Conservation (phyloP, 208 protist species). For the Porcisia deanei region DNA sequence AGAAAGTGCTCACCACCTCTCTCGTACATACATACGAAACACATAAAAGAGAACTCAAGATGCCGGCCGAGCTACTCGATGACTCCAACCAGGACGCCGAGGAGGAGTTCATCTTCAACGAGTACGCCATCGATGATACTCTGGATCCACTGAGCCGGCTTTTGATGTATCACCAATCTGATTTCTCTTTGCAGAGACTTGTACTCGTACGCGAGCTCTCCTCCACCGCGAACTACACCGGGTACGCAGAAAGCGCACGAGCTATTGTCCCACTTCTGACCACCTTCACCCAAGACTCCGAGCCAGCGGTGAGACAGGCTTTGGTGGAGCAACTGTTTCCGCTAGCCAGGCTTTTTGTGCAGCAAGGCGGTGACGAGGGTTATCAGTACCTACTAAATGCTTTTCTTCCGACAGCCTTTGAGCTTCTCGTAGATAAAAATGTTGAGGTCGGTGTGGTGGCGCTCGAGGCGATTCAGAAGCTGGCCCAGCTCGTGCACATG, state of each 20-base stretch:
- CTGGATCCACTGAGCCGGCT: conserved; percentile 87
- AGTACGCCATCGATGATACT: conserved; percentile 94
- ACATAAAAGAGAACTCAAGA: conserved; percentile 10
- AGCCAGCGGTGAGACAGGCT: conserved; percentile 91
- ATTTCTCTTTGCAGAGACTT: conserved; percentile 90
- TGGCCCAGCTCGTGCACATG: conserved; percentile 81
- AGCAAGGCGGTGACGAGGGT: conserved; percentile 72
- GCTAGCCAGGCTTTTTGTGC: conserved; percentile 78
- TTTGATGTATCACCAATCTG: conserved; percentile 86
- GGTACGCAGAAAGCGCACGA: conserved; percentile 78
- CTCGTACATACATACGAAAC: not conserved
- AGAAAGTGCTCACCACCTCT: not conserved
- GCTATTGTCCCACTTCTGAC: conserved; percentile 85
- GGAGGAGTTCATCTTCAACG: conserved; percentile 93
- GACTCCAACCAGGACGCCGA: conserved; percentile 58
- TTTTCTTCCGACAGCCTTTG: conserved; percentile 92
- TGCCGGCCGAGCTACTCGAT: conserved; percentile 47
- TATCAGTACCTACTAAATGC: conserved; percentile 85
- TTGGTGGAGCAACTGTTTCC: conserved; percentile 90
- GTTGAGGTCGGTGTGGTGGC: conserved; percentile 90
- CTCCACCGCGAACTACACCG: conserved; percentile 83
- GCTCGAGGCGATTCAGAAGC: conserved; percentile 76
- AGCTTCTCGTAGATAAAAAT: conserved; percentile 95
- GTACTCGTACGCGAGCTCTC: conserved; percentile 85
- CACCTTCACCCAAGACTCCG: conserved; percentile 87